phyloP scores from a whole-genome alignment of 345 rosid genomes.

The Eucalyptus regnans region DNA sequence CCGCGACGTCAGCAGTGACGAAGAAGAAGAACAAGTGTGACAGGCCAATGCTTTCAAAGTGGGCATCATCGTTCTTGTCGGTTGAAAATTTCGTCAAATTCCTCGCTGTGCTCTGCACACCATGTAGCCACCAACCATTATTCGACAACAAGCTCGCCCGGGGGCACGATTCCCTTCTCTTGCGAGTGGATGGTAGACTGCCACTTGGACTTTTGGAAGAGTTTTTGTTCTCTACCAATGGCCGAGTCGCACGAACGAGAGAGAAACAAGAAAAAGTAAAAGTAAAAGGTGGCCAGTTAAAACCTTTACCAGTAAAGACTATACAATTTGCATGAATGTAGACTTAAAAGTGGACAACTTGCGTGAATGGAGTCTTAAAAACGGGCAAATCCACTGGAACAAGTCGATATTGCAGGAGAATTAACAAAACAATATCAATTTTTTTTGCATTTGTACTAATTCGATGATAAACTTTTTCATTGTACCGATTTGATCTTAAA shows the following conservation, averaged over 20 bases:
- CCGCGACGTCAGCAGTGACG: not conserved
- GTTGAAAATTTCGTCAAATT: not conserved
- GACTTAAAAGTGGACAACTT: not conserved
- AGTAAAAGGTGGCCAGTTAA: not conserved
- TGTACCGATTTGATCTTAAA: rapidly evolving
- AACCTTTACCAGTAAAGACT: not conserved
- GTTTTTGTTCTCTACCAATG: not conserved
- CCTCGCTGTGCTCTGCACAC: not conserved
- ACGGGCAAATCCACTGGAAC: not conserved
- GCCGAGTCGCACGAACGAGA: not conserved
- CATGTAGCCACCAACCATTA: not conserved
- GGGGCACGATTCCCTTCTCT: not conserved
- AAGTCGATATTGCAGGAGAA: not conserved
- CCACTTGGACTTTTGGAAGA: not conserved
- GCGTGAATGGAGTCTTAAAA: not conserved
- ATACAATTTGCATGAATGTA: not conserved
- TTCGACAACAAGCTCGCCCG: not conserved
- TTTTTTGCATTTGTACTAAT: rapidly evolving
- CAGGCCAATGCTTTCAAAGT: not conserved
- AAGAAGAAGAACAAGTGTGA: not conserved
- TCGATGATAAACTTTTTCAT: rapidly evolving
- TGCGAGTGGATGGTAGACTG: not conserved
- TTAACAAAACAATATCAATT: too few species aligned
- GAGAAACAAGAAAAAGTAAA: not conserved
- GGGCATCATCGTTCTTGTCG: not conserved